Evolutionary conservation across 2,329 filamentous ascomycete species (phyloP).

Genomic region (Talaromyces sp.): DNA sequence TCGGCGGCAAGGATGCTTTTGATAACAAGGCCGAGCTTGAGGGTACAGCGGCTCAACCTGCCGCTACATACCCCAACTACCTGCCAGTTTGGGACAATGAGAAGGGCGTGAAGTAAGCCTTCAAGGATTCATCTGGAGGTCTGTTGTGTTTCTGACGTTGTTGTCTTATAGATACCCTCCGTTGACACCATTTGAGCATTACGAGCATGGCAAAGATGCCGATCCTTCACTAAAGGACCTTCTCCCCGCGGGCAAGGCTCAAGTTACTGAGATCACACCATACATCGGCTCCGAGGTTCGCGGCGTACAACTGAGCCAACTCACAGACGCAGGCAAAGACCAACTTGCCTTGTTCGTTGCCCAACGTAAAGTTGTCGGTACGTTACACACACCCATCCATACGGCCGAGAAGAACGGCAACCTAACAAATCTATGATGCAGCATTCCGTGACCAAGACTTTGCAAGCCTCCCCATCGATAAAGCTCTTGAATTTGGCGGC

Average conservation of each 20-base stretch:
- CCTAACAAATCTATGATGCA: constrained; percentile 20
- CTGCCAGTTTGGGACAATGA: constrained; percentile 67
- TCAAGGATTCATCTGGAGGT: background rate
- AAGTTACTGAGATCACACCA: constrained; percentile 63
- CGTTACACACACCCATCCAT: background rate
- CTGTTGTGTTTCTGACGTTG: background rate
- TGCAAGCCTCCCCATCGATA: constrained; percentile 64
- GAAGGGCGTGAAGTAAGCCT: constrained; percentile 29
- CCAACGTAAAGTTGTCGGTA: constrained; percentile 64
- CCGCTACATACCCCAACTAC: constrained; percentile 67
- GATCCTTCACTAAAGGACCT: constrained; percentile 68
- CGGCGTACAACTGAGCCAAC: constrained; percentile 67
- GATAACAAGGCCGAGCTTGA: constrained; percentile 53
- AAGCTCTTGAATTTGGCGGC: constrained; percentile 65
- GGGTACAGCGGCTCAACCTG: constrained; percentile 52
- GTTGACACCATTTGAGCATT: constrained; percentile 66
- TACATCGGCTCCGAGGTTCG: constrained; percentile 70
- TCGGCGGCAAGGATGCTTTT: constrained; percentile 30
- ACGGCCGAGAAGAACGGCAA: background rate
- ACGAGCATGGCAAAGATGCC: constrained; percentile 73
- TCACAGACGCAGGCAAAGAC: constrained; percentile 68
- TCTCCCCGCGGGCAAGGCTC: constrained; percentile 46
- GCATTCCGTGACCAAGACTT: constrained; percentile 75
- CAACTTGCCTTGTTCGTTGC: constrained; percentile 60
- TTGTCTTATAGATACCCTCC: constrained; percentile 52